These are phyloP conservation scores for Colletotrichum higginsianum DNA, from an alignment of 2,329 filamentous ascomycete genomes.

Conservation along the genomic window DNA sequence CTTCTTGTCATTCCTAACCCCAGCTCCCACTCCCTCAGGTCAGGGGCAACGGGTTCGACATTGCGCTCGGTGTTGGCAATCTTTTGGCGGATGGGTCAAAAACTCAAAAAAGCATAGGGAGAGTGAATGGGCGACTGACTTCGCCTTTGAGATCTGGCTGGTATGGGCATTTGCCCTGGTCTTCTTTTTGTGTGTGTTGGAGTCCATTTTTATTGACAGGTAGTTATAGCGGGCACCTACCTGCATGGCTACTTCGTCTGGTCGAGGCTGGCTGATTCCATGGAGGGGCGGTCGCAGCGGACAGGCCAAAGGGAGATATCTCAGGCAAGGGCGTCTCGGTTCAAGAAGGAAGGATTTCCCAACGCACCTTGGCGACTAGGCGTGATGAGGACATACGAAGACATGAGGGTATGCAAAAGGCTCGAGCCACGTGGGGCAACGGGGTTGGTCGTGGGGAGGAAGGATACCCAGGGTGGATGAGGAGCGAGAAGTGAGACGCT, in stretches of 20 bases:
- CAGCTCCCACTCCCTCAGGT: background rate
- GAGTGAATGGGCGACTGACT: slow-evolving; percentile 13
- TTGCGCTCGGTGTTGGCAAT: slow-evolving; percentile 34
- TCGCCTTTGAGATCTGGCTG: slow-evolving; percentile 8
- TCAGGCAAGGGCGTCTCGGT: background rate
- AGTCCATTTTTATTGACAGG: slow-evolving; percentile 5
- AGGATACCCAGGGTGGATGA: slow-evolving; percentile 22
- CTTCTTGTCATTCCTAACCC: no score
- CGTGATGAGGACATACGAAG: slow-evolving; percentile 10
- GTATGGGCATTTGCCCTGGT: slow-evolving; percentile 20
- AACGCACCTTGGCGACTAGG: background rate
- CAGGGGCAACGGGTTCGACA: slow-evolving; percentile 31
- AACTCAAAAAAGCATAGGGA: slow-evolving; percentile 15
- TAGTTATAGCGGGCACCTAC: background rate
- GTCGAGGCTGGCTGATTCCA: background rate
- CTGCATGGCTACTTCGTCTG: no score
- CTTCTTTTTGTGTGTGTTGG: slow-evolving; percentile 18
- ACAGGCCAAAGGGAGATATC: background rate
- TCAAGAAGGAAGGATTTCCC: background rate
- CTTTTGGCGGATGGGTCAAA: slow-evolving; percentile 15
- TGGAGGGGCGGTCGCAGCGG: background rate
- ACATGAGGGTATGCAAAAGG: background rate
- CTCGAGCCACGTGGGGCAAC: background rate
- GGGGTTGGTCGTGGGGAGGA: slow-evolving; percentile 24
- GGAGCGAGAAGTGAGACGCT: background rate